Conservation (phyloP, 108 stramenopile genomes). For the Skeletonema costatum region DNA sequence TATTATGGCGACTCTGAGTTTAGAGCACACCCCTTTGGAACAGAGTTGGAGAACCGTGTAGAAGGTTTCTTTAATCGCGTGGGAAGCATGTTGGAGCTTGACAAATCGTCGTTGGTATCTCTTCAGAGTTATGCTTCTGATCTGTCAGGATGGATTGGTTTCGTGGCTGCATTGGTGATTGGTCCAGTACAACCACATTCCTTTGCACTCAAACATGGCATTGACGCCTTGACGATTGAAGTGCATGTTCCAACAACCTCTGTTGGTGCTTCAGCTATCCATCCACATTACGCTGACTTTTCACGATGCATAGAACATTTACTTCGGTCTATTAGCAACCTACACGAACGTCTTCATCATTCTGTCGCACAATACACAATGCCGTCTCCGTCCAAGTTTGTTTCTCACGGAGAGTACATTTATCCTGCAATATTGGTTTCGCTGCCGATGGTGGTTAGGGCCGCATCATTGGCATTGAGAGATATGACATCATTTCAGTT, state of each 20-base stretch:
- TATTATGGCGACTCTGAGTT: slow-evolving; percentile 33
- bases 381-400: slow-evolving; percentile 71
- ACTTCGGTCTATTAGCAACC: slow-evolving; percentile 74
- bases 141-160: slow-evolving; percentile 51
- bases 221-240: slow-evolving; percentile 81
- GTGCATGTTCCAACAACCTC: slow-evolving; percentile 18
- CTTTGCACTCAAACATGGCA: slow-evolving; percentile 70
- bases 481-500: slow-evolving; percentile 58
- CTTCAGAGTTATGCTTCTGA: slow-evolving; percentile 51
- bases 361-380: slow-evolving; percentile 75
- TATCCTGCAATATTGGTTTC: slow-evolving; percentile 73
- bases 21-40: slow-evolving; percentile 26
- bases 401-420: slow-evolving; percentile 86
- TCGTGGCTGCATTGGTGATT: slow-evolving; percentile 39
- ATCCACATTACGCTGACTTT: slow-evolving; percentile 51
- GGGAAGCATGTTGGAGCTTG: slow-evolving; percentile 12
- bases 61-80: background rate
- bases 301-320: slow-evolving; percentile 64
- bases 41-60: slow-evolving; percentile 6
- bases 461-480: slow-evolving; percentile 55
- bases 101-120: slow-evolving; percentile 11
- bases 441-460: slow-evolving; percentile 71
- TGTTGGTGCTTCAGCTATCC: slow-evolving; percentile 16
- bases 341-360: slow-evolving; percentile 91
- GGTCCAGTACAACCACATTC: slow-evolving; percentile 64